phyloP scores from a whole-genome alignment of 805 yeast species.

The Yamadazyma akitaensis region DNA sequence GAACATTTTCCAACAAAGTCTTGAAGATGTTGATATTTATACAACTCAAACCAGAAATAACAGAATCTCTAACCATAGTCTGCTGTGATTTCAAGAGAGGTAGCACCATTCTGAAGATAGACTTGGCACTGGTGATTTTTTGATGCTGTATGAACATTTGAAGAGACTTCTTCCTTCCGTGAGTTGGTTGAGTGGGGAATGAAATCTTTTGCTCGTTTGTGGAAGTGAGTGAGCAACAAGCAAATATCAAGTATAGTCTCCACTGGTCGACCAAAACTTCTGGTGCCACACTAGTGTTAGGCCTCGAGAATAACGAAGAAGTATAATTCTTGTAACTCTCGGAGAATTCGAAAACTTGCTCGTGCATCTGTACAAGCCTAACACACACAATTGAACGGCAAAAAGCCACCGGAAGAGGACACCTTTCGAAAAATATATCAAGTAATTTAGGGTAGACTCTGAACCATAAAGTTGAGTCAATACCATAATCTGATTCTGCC shows the following conservation, averaged over 20 bases:
- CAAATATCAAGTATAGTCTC: constrained; percentile 85
- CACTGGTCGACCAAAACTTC: constrained; percentile 79
- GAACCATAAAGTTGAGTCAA: constrained; percentile 96
- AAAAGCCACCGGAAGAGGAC: constrained; percentile 92
- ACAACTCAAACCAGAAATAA: constrained; percentile 85
- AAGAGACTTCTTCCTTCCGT: constrained; percentile 72
- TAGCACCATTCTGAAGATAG: constrained; percentile 81
- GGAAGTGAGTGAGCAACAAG: constrained; percentile 86
- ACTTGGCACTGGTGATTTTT: constrained; percentile 86
- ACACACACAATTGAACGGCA: constrained; percentile 90
- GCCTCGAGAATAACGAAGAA: constrained; percentile 32
- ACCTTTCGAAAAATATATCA: constrained; percentile 65
- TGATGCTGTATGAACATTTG: constrained; percentile 86
- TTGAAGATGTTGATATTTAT: constrained; percentile 86
- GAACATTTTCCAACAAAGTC: constrained; percentile 74
- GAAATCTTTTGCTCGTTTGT: constrained; percentile 79
- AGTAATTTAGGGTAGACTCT: constrained; percentile 77
- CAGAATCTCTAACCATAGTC: constrained; percentile 72
- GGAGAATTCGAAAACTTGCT: constrained; percentile 56
- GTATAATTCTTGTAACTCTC: constrained; percentile 39
- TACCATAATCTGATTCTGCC: constrained; percentile 91
- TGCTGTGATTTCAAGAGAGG: constrained; percentile 76
- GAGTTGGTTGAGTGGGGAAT: constrained; percentile 50
- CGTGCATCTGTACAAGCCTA: constrained; percentile 81
- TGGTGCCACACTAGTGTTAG: constrained; percentile 45